phyloP scores from a whole-genome alignment of 352 stramenopile genomes.

The Elongisporangium senticosum region DNA sequence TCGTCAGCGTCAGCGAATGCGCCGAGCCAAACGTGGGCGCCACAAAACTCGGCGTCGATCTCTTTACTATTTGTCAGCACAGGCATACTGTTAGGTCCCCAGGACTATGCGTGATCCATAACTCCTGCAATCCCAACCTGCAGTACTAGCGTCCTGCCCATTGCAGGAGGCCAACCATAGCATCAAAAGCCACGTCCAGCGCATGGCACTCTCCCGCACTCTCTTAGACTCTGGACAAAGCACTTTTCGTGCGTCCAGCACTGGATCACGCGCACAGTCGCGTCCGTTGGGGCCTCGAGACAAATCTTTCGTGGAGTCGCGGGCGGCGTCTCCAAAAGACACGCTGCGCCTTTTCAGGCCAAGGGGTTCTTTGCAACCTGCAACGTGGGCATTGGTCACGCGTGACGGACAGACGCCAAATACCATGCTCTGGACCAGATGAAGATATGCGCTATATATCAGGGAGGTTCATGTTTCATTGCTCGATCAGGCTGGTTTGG shows the following conservation, averaged over 20 bases:
- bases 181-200: background rate
- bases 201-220: background rate
- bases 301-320: background rate
- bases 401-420: too few relatives aligned
- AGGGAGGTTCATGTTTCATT: too few relatives aligned
- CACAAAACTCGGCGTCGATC: conserved; percentile 41
- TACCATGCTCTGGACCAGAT: too few relatives aligned
- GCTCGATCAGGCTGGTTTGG: too few relatives aligned
- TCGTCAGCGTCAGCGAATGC: conserved; percentile 57
- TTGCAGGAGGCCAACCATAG: background rate
- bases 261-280: too few relatives aligned
- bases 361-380: too few relatives aligned
- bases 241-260: background rate
- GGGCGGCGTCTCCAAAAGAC: background rate
- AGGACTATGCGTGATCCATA: background rate
- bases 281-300: background rate
- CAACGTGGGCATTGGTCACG: too few relatives aligned
- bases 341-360: background rate
- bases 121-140: background rate
- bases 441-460: too few relatives aligned
- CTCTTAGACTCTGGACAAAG: background rate
- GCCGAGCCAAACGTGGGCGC: conserved; percentile 32
- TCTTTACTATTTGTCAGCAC: conserved; percentile 10
- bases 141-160: background rate
- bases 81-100: background rate